Percentiles rank a stretch among this genome's conserved stretches.
Evolutionary conservation across 352 stramenopile genomes (phyloP).

Genomic region (Albugo candida): DNA sequence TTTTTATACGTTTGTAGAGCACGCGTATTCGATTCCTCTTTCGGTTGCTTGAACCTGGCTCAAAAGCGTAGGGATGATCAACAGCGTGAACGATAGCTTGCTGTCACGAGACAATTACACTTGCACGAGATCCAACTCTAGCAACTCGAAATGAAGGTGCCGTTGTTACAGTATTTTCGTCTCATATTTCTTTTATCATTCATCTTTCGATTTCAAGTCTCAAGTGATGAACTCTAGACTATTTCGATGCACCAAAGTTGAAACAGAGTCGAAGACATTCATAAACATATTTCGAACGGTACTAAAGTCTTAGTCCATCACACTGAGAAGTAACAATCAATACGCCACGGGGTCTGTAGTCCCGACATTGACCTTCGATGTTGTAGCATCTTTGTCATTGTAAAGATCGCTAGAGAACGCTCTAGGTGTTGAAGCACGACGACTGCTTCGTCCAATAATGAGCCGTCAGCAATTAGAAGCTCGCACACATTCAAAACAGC

Average conservation of each 20-base stretch:
- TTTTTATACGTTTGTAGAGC: constrained; percentile 18
- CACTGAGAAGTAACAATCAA: constrained; percentile 61
- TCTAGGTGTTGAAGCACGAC: constrained; percentile 40
- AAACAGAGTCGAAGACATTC: constrained; percentile 54
- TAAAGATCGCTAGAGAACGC: constrained; percentile 11
- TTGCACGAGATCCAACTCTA: constrained; percentile 57
- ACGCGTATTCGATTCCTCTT: constrained; percentile 45
- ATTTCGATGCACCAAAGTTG: constrained; percentile 31
- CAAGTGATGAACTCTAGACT: constrained; percentile 55
- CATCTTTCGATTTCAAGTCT: constrained; percentile 9
- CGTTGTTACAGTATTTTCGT: constrained; percentile 40
- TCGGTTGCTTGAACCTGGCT: constrained; percentile 7
- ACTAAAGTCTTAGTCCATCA: constrained; percentile 64
- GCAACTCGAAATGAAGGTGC: constrained; percentile 71
- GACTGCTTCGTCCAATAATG: constrained; percentile 36
- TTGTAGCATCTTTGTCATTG: too few species aligned
- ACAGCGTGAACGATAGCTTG: constrained; percentile 7
- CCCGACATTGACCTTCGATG: too few species aligned
- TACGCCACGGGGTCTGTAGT: constrained; percentile 36
- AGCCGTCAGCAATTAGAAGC: constrained; percentile 42
- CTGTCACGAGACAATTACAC: constrained; percentile 25
- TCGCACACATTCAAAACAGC: constrained; percentile 57
- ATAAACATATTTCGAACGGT: constrained; percentile 71
- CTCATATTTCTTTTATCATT: constrained; percentile 46
- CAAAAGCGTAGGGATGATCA: constrained; percentile 18